Evolutionary conservation across 2,329 filamentous ascomycete species (phyloP), one percentile per base, ranked within the genome.

Genomic region (Oidium heveae): DNA sequence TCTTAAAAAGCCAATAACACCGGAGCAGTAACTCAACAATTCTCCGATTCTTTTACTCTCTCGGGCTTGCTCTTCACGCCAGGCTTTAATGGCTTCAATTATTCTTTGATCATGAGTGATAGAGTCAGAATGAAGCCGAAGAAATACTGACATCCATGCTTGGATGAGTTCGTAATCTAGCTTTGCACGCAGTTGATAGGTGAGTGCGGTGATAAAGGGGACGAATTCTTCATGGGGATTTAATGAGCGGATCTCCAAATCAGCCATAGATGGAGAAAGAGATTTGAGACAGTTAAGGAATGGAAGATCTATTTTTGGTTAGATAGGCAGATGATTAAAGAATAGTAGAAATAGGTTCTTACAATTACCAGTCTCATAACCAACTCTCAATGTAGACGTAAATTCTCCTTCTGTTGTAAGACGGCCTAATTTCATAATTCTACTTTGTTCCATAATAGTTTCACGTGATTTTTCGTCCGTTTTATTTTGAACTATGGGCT

Each of bases 61-160:
- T 61, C 70, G 72, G 65, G 80, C 79, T 66, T 89, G 84, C 62
- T 82, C 77, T 32, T 67, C 68, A 66, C 80, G 80, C 85, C 86
- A 95, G 60, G 75, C 73, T 54, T 68, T 67, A 57, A 95, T 68
- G 5, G 76, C 77, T 1, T 67, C 69, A 49, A 79, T 71, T 15
- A 89, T 66, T 33, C 66, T 62, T 59, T 70, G 68, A 56, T 63
- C 59, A 13, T 57, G 52, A 0, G 69, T 66, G 15, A 84, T 69
- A 16, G 74, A 68, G 57, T 82, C 79, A 7, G 73, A 74, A 67
- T 96, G 89, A 43, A 94, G 70, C 51, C 81, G 77, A 56, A 98
- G 66, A 63, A 96, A 94, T 0, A 96, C 89, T 1, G 83, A 81
- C 87, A 98, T 96, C 89, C 91, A 98, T 0, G 87, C 86, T 67